Evolutionary conservation across 805 yeast genomes (phyloP).

Genomic region (Candida schatavii): DNA sequence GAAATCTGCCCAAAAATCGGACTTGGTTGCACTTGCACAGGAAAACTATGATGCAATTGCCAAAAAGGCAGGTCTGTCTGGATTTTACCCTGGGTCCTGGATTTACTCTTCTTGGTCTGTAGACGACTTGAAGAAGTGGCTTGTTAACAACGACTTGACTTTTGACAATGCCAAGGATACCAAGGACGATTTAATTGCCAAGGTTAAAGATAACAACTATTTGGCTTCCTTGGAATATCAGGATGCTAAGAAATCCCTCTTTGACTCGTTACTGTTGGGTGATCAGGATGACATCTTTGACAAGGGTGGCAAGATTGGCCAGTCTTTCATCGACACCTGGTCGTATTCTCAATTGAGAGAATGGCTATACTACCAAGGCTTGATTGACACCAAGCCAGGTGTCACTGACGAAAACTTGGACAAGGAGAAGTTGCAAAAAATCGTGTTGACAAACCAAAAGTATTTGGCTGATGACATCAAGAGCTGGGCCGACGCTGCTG

Average conservation of each 20-base stretch:
- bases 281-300: slow-evolving; percentile 31
- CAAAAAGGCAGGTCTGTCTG: slow-evolving; percentile 33
- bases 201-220: slow-evolving; percentile 45
- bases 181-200: slow-evolving; percentile 45
- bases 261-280: slow-evolving; percentile 39
- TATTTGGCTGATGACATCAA: slow-evolving; percentile 38
- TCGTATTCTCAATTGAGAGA: slow-evolving; percentile 50
- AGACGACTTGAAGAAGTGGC: slow-evolving; percentile 48
- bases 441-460: slow-evolving; percentile 32
- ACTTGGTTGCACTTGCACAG: slow-evolving; percentile 41
- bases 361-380: slow-evolving; percentile 48
- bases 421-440: slow-evolving; percentile 29
- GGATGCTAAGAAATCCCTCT: slow-evolving; percentile 34
- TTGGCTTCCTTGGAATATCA: slow-evolving; percentile 33
- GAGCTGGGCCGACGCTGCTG: slow-evolving; percentile 29
- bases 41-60: slow-evolving; percentile 40
- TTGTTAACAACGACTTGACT: slow-evolving; percentile 41
- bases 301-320: slow-evolving; percentile 37
- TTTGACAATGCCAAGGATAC: slow-evolving; percentile 30
- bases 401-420: slow-evolving; percentile 32
- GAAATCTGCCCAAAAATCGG: slow-evolving; percentile 27
- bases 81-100: slow-evolving; percentile 50
- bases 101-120: slow-evolving; percentile 53
- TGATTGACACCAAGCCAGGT: slow-evolving; percentile 25
- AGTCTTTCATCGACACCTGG: slow-evolving; percentile 50